These are phyloP conservation scores for Cytospora chrysosperma DNA, from an alignment of 2,329 filamentous ascomycete genomes.

Conservation along the genomic window DNA sequence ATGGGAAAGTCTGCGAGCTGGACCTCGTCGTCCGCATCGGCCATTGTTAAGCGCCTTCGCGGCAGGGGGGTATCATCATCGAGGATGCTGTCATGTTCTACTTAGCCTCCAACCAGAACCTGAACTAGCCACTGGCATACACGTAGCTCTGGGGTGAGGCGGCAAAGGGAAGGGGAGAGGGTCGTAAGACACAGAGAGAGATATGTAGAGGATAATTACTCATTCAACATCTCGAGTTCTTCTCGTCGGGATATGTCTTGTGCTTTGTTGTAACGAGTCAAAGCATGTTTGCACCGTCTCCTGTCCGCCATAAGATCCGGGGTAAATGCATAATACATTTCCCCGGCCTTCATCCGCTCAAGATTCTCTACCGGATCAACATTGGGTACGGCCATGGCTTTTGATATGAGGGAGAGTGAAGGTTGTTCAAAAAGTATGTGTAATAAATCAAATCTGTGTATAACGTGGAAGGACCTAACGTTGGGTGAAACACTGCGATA, in stretches of 20 bases:
- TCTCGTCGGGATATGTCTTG: slow-evolving; percentile 59
- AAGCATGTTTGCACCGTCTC: slow-evolving; percentile 60
- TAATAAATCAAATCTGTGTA: background rate
- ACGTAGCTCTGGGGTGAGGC: background rate
- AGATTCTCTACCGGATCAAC: slow-evolving; percentile 48
- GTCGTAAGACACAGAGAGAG: background rate
- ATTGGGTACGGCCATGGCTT: slow-evolving; percentile 17
- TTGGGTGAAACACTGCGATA: no score
- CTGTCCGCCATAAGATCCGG: slow-evolving; percentile 65
- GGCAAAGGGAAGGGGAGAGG: background rate
- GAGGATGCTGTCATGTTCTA: slow-evolving; percentile 50
- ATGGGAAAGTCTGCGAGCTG: slow-evolving; percentile 65
- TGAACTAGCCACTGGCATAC: background rate
- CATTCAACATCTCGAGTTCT: slow-evolving; percentile 66
- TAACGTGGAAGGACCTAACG: background rate
- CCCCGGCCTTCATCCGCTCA: slow-evolving; percentile 60
- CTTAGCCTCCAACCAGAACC: slow-evolving; percentile 12
- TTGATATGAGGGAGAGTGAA: no score
- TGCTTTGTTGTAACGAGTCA: slow-evolving; percentile 61
- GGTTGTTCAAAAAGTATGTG: background rate
- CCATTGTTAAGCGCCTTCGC: slow-evolving; percentile 49
- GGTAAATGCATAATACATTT: slow-evolving; percentile 73
- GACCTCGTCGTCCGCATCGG: slow-evolving; percentile 59
- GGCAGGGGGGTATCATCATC: slow-evolving; percentile 64
- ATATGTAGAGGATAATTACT: slow-evolving; percentile 63